These are phyloP conservation scores for Wickerhamiella pararugosa DNA, from an alignment of 1,139 yeast genomes.

Conservation along the genomic window DNA sequence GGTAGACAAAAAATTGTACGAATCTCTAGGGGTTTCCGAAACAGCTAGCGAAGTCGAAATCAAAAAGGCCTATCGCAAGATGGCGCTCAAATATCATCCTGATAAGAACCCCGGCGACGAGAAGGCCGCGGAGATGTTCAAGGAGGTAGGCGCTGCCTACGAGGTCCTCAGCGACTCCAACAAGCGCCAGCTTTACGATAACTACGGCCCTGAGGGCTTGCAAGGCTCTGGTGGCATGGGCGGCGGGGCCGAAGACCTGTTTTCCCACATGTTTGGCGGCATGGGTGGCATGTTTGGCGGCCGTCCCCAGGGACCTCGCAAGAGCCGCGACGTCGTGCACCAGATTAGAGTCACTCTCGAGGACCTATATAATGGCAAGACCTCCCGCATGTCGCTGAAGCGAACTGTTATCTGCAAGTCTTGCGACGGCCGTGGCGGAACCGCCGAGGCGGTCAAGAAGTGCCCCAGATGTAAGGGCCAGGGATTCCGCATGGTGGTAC, in stretches of 20 bases:
- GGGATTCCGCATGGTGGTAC: conserved; percentile 84
- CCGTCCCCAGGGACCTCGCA: conserved; percentile 67
- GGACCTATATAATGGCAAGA: conserved; percentile 89
- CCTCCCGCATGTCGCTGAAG: conserved; percentile 84
- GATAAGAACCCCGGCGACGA: conserved; percentile 81
- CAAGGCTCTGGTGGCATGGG: conserved; percentile 67
- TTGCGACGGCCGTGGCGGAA: conserved; percentile 96
- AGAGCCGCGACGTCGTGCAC: conserved; percentile 72
- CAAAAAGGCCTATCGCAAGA: conserved; percentile 88
- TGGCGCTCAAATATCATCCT: conserved; percentile 89
- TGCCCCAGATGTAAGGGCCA: conserved; percentile 80
- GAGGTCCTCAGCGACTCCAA: conserved; percentile 75
- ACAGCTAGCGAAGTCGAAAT: conserved; percentile 70
- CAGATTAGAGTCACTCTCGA: conserved; percentile 74
- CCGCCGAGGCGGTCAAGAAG: conserved; percentile 74
- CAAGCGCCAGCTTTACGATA: conserved; percentile 80
- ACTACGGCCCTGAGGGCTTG: conserved; percentile 86
- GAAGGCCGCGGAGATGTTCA: conserved; percentile 89
- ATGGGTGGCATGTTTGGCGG: conserved; percentile 38
- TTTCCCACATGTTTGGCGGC: conserved; percentile 88
- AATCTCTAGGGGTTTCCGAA: conserved; percentile 64
- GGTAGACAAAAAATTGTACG: conserved; percentile 80
- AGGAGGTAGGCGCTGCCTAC: conserved; percentile 70
- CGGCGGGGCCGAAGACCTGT: conserved; percentile 61
- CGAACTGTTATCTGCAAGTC: conserved; percentile 76